These are phyloP conservation scores for Trichodelitschia bisporula DNA, from an alignment of 495 filamentous ascomycete genomes.

Conservation along the genomic window DNA sequence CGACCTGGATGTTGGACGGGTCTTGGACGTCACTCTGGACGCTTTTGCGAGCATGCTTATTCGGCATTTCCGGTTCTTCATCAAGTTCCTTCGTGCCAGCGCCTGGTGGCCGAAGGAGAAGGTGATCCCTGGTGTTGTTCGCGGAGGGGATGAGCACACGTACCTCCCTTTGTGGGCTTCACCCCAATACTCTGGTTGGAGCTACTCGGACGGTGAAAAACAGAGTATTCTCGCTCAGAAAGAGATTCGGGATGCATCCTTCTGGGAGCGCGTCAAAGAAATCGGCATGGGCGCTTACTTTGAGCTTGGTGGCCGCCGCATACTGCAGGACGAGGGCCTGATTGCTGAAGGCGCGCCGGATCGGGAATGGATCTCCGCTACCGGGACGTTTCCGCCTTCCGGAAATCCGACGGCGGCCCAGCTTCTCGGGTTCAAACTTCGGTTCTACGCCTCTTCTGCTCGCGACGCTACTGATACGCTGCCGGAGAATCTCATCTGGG, in stretches of 20 bases:
- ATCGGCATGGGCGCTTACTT: constrained; percentile 68
- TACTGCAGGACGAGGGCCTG: no score
- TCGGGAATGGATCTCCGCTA: constrained; percentile 47
- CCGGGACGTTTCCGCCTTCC: constrained; percentile 52
- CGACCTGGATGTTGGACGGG: constrained; percentile 79
- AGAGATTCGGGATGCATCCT: constrained; percentile 40
- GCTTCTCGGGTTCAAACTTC: constrained; percentile 88
- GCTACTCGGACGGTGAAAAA: constrained; percentile 39
- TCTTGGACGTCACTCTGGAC: constrained; percentile 77
- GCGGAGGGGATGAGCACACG: constrained; percentile 17
- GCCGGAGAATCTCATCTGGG: constrained; percentile 75
- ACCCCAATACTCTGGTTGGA: constrained; percentile 34
- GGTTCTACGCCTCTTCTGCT: constrained; percentile 61
- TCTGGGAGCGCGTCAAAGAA: constrained; percentile 60
- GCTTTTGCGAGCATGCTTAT: constrained; percentile 69
- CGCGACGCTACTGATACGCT: constrained; percentile 42
- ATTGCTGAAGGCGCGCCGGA: constrained; percentile 10
- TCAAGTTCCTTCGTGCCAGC: constrained; percentile 71
- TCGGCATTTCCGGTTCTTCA: constrained; percentile 71
- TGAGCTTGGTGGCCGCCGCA: constrained; percentile 25
- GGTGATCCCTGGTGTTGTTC: constrained; percentile 12
- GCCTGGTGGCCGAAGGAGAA: constrained; percentile 83
- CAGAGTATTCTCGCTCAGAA: constrained; percentile 22
- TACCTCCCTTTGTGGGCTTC: constrained; percentile 58
- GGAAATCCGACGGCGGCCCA: constrained; percentile 86